Base-by-base conservation (phyloP, 805 yeast genomes). In the Nakazawaea peltata region DNA sequence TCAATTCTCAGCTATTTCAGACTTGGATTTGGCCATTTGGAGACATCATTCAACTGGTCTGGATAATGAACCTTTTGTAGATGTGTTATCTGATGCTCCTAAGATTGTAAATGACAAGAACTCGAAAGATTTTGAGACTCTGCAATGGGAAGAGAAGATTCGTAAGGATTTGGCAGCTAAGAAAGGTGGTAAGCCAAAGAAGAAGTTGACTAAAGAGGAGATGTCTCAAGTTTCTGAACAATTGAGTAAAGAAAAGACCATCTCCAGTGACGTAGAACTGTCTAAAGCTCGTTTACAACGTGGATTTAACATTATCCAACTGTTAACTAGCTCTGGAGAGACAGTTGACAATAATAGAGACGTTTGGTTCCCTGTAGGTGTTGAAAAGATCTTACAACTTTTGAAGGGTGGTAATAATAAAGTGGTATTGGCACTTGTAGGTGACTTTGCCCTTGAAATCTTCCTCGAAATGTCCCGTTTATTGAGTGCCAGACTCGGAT, bases 71-170 rank as follows among this genome's bases (percentile, higher is more conserved):
- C 53, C 81, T 36, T 92, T 81, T 2, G 57, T 77, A 14, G 77
- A 84, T 48, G 74, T 83, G 4, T 54, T 83, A 32, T n/a, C n/a
- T n/a, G 50, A 54, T 23, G n/a, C n/a, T n/a, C n/a, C n/a, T n/a
- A 47, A 52, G 10, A 50, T n/a, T n/a, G 74, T 75, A 11, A 74
- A 74, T 50, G 25, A 28, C 24, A 84, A 82, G 52, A 84, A 84
- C 51, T 62, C 84, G 1, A 87, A 79, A 50, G 95, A 87, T 48
- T 85, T 85, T 47, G 94, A 81, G 47, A 81, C 88, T 2, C 61
- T 72, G 40, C 77, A 84, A 53, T 90, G 97, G 97, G 98, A 92
- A 51, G 87, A 80, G 45, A 71, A 72, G 34, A 70, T 92, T 22
- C 74, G 90, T 47, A 75, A 76, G 43, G 90, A 86, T 49, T 64